Evolutionary conservation across 129 eudicot genomes (phyloP).

Genomic region (Flaveria trinervia): DNA sequence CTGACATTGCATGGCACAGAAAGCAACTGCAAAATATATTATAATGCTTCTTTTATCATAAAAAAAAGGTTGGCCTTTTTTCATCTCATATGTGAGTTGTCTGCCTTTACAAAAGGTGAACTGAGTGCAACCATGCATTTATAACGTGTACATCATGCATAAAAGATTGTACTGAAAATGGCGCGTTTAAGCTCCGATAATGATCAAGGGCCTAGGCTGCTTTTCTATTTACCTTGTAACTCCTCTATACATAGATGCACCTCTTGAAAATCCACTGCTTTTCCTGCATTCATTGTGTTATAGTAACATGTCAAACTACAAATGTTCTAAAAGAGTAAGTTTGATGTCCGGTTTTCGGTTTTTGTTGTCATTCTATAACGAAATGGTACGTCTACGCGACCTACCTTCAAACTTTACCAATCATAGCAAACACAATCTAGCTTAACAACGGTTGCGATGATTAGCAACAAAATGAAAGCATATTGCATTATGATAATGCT

Average conservation of each 20-base stretch:
- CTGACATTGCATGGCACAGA: conserved; percentile 26
- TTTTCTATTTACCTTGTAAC: conserved; percentile 69
- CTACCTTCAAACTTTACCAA: no score
- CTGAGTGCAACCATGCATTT: conserved; percentile 3
- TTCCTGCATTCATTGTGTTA: conserved; percentile 48
- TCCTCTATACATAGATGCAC: conserved; percentile 95
- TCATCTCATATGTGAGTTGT: conserved; percentile 26
- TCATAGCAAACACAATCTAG: background rate
- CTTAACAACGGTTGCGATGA: background rate
- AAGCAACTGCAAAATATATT: conserved; percentile 29
- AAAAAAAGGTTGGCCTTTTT: conserved; percentile 19
- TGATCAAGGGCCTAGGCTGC: background rate
- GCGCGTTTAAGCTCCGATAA: background rate
- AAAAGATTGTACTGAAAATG: background rate
- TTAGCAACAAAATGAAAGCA: background rate
- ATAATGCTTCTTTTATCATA: conserved; percentile 29
- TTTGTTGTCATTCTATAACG: background rate
- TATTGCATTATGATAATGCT: background rate
- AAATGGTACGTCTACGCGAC: background rate
- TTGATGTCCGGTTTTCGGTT: conserved; percentile 6
- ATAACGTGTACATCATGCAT: conserved; percentile 29
- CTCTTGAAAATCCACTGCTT: conserved; percentile 98
- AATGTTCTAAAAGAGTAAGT: background rate
- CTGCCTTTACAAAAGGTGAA: conserved; percentile 25
- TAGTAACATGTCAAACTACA: background rate